Base-by-base conservation (phyloP, 2,329 filamentous ascomycete genomes). In the Pseudogymnoascus sp. region DNA sequence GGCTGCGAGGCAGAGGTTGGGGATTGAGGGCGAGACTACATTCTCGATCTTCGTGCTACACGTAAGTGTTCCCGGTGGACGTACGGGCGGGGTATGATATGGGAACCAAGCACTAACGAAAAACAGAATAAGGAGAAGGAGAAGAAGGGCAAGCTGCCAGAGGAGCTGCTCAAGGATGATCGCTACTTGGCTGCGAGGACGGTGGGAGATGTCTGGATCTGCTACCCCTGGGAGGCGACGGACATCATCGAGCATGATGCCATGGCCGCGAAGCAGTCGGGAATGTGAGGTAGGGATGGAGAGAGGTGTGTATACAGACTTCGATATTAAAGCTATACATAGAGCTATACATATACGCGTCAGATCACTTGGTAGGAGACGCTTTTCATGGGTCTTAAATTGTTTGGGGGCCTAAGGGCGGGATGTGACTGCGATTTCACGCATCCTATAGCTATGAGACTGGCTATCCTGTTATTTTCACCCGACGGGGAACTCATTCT, bases 11-110 rank as follows among this genome's bases (percentile, higher is more conserved):
- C 82, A 88, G 77, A 85, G 88, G 73, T 78, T 92, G 56, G 91
- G 91, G 8, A 79, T 84, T 28, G 63, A 63, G 12, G 81, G 78
- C 65, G 85, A 89, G 78, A 97, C 95, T 0, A 86, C 90, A 71
- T 98, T 99, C 74, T 89, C 86, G 75, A 90, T 99, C 73, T 99
- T 99, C 76, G 95, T 99, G 63, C 82, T 99, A 72, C 95, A 99
- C 78, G 89, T 91, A 79, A 67, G 65, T 66, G 43, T 19, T 59
- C 62, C 19, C 40, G 59, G 53, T 24, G 50, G 62, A 19, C 26
- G 8, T 8, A 26, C 19, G 19, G 19, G 19, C 19, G 19, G 19
- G 19, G 31, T 2, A 26, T 43, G 33, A 5, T 12, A 2, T 37
- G 40, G 11, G 59, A 11, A 16, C 63, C 6, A 14, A 41, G 3